Conservation (phyloP, 257 asterid genomes). For the Solanum ossicruentum region DNA sequence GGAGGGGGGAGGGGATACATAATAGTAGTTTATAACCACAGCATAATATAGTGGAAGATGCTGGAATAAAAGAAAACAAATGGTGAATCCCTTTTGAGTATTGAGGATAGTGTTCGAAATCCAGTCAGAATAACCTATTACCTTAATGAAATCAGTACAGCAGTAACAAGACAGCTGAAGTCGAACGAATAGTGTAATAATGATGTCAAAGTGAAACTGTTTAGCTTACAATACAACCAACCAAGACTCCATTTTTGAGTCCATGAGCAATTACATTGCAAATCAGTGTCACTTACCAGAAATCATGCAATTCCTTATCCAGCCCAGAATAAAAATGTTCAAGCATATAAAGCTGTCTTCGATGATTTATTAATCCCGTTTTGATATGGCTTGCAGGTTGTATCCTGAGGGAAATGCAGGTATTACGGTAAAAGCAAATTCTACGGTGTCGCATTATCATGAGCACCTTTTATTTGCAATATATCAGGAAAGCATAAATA, state of each 20-base stretch:
- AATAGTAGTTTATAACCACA: neutral
- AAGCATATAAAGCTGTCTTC: conserved; percentile 21
- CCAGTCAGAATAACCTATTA: neutral
- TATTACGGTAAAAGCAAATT: conserved; percentile 7
- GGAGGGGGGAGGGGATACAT: too few relatives aligned
- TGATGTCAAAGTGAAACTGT: neutral
- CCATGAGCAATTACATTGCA: neutral
- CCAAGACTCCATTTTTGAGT: neutral
- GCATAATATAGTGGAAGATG: neutral
- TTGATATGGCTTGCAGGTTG: conserved; percentile 23
- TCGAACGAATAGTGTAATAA: neutral
- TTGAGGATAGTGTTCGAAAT: neutral
- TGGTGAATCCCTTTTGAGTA: neutral
- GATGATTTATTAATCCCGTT: conserved; percentile 19
- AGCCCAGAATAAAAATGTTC: neutral
- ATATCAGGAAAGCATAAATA: neutral
- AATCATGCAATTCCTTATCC: neutral
- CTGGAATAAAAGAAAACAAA: neutral
- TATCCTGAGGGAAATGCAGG: conserved; percentile 22
- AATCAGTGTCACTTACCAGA: neutral
- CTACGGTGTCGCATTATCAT: neutral
- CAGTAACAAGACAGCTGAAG: neutral
- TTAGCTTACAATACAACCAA: neutral
- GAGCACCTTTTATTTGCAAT: neutral
- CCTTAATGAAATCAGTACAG: neutral